Percentiles rank a stretch among this genome's conserved stretches.
phyloP scores from a whole-genome alignment of 1,284 basidiomycete genomes.

The Serendipita sp. region DNA sequence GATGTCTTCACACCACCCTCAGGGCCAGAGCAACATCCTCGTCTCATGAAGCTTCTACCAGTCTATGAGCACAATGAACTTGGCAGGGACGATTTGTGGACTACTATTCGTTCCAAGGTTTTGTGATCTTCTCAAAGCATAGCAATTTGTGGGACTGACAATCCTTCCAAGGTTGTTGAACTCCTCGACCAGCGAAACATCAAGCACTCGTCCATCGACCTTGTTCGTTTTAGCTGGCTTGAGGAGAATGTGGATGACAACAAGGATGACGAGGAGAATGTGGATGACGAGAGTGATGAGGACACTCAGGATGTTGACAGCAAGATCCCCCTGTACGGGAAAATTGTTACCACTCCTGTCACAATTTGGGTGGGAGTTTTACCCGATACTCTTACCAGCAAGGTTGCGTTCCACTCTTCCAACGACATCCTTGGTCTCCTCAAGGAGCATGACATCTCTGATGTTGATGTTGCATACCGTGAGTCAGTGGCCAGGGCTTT shows the following conservation, averaged over 20 bases:
- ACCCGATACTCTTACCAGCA: conserved; percentile 22
- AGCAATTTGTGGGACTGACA: conserved; percentile 19
- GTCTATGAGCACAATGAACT: conserved; percentile 23
- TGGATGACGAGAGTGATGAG: no score
- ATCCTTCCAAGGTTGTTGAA: conserved; percentile 23
- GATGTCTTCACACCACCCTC: conserved; percentile 23
- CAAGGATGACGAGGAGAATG: no score
- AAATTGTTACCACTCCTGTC: conserved; percentile 15
- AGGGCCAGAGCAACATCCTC: conserved; percentile 20
- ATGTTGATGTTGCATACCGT: conserved; percentile 16
- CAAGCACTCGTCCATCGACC: conserved; percentile 22
- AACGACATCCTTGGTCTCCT: conserved; percentile 21
- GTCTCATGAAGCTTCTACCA: conserved; percentile 22
- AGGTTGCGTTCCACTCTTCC: conserved; percentile 20
- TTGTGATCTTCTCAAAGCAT: conserved; percentile 20
- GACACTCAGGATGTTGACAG: no score
- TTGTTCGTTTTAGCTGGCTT: conserved; percentile 25
- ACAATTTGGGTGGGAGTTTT: conserved; percentile 30
- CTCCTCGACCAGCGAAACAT: conserved; percentile 21
- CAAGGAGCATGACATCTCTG: conserved; percentile 16
- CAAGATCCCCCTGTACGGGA: conserved; percentile 13
- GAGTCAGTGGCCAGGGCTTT: conserved; percentile 19
- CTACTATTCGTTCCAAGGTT: conserved; percentile 23
- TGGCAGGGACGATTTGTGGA: conserved; percentile 25
- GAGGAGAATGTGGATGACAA: conserved; percentile 1